Percentiles rank a stretch among this genome's conserved stretches.
Conservation (phyloP, 768 basidiomycete genomes). For the Hemileccinum impolitum region DNA sequence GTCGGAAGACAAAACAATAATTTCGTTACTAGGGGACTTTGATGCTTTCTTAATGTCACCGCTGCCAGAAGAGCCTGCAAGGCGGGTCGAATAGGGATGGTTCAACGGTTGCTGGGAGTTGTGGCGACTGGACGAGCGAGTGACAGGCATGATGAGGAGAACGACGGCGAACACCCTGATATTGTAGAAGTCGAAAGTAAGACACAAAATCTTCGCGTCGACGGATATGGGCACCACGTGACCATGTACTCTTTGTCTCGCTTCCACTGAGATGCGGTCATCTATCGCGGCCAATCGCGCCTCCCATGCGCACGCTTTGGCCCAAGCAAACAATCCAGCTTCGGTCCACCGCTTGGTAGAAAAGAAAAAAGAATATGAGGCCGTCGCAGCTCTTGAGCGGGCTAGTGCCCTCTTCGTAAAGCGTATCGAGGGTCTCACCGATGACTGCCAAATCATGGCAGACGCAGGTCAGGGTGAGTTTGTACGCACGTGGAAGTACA, state of each 20-base stretch:
- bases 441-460: constrained; percentile 76
- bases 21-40: constrained; percentile 18
- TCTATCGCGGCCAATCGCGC: constrained; percentile 51
- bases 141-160: constrained; percentile 24
- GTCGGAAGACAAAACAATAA: constrained; percentile 36
- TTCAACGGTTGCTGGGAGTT: not conserved
- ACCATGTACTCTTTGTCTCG: not conserved
- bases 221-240: constrained; percentile 8
- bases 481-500: not conserved
- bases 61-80: constrained; percentile 4
- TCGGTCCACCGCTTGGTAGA: constrained; percentile 57
- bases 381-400: constrained; percentile 66
- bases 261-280: constrained; percentile 43
- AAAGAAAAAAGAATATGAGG: constrained; percentile 81
- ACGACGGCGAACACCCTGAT: not conserved
- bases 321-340: constrained; percentile 44
- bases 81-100: constrained; percentile 8
- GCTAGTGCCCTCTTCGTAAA: constrained; percentile 61
- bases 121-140: constrained; percentile 26
- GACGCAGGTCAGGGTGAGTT: constrained; percentile 64
- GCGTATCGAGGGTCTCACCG: constrained; percentile 63
- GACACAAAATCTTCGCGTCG: constrained; percentile 11
- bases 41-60: constrained; percentile 14
- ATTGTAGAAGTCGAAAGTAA: constrained; percentile 1
- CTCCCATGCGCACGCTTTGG: constrained; percentile 42